phyloP scores from a whole-genome alignment of 1,139 yeast genomes.

The Taphrina communis region DNA sequence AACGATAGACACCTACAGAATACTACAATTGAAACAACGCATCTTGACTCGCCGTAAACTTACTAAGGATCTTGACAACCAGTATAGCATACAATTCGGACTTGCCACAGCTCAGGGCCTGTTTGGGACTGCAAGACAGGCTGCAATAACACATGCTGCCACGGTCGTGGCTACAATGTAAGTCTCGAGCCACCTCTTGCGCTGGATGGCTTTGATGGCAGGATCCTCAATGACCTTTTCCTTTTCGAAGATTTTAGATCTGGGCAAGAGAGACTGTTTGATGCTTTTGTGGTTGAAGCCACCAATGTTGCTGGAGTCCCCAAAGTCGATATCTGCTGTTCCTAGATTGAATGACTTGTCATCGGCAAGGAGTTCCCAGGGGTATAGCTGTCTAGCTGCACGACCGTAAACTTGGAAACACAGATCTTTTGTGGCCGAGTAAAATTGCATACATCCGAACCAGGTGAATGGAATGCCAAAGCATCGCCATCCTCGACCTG shows the following conservation, averaged over 20 bases:
- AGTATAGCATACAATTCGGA: too few relatives aligned
- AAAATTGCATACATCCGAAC: slow-evolving; percentile 41
- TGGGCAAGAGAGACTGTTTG: slow-evolving; percentile 28
- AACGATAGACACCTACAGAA: neutral
- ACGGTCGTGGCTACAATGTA: slow-evolving; percentile 38
- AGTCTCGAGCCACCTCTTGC: slow-evolving; percentile 37
- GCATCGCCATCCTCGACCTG: slow-evolving; percentile 40
- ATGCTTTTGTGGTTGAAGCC: slow-evolving; percentile 32
- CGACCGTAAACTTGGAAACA: slow-evolving; percentile 41
- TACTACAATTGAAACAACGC: too few relatives aligned
- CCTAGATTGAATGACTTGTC: slow-evolving; percentile 39
- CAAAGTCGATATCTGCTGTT: slow-evolving; percentile 35
- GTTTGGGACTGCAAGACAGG: slow-evolving; percentile 39
- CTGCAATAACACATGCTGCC: slow-evolving; percentile 38
- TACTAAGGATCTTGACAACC: too few relatives aligned
- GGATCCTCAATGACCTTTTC: slow-evolving; percentile 41
- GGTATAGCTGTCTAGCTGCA: slow-evolving; percentile 38
- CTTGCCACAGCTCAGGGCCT: slow-evolving; percentile 14
- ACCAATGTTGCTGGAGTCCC: slow-evolving; percentile 27
- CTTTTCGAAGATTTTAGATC: slow-evolving; percentile 37
- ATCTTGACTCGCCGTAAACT: too few relatives aligned
- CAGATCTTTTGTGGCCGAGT: slow-evolving; percentile 34
- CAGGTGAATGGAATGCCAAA: slow-evolving; percentile 38
- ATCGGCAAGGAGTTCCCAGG: slow-evolving; percentile 39
- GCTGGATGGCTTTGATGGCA: slow-evolving; percentile 31